phyloP scores from a whole-genome alignment of 768 basidiomycete genomes.

The Termitomyces sp. region DNA sequence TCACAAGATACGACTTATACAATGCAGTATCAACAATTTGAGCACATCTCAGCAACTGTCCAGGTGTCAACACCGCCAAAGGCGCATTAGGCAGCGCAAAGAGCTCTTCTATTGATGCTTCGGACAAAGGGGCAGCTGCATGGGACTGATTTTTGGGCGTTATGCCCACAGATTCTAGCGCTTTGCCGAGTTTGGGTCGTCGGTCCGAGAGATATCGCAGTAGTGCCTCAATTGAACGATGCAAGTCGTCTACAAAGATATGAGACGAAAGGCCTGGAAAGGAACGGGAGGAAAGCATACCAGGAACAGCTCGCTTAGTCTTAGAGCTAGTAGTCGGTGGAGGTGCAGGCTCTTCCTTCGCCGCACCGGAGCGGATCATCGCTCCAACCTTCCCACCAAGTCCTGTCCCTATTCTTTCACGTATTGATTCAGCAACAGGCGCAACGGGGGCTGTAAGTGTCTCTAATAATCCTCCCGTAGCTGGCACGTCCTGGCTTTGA shows the following conservation, averaged over 20 bases:
- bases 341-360: constrained; percentile 60
- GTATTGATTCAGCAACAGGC: constrained; percentile 35
- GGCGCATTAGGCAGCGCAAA: constrained; percentile 75
- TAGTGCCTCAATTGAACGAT: constrained; percentile 80
- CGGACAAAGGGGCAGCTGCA: constrained; percentile 63
- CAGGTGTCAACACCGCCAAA: constrained; percentile 66
- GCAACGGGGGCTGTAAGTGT: constrained; percentile 23
- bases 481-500: constrained; percentile 17
- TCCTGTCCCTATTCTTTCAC: constrained; percentile 41
- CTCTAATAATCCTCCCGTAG: constrained; percentile 29
- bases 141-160: constrained; percentile 67
- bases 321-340: constrained; percentile 48
- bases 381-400: constrained; percentile 44
- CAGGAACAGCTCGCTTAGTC: constrained; percentile 26
- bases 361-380: constrained; percentile 32
- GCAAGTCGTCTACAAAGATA: constrained; percentile 44
- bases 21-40: constrained; percentile 95
- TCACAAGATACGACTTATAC: constrained; percentile 87
- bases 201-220: constrained; percentile 86
- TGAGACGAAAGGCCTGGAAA: not conserved
- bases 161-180: constrained; percentile 64
- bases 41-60: constrained; percentile 82
- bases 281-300: constrained; percentile 15
- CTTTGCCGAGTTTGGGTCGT: constrained; percentile 78
- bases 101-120: constrained; percentile 68